Conservation (phyloP, 805 yeast species). For the Saccharomycopsis fibuligera region DNA sequence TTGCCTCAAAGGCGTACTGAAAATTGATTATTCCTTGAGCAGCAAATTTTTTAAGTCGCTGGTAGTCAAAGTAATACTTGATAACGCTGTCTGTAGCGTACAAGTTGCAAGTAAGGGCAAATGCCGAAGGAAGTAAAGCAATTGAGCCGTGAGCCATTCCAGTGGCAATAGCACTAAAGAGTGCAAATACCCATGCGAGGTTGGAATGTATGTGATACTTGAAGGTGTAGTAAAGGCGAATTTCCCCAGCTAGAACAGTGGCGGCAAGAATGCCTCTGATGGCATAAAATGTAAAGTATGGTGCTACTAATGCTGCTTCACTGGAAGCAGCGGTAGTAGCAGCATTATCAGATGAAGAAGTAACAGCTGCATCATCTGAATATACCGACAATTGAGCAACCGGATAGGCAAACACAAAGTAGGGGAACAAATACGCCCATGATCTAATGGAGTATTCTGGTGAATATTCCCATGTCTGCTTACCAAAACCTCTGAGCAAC, state of each 20-base stretch:
- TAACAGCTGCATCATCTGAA: too few relatives aligned
- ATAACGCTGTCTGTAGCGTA: slow-evolving; percentile 38
- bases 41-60: slow-evolving; percentile 1
- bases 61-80: slow-evolving; percentile 26
- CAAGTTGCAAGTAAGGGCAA: slow-evolving; percentile 53
- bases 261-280: slow-evolving; percentile 41
- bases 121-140: slow-evolving; percentile 76
- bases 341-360: too few relatives aligned
- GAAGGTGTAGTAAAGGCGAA: slow-evolving; percentile 40
- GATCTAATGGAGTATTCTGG: slow-evolving; percentile 85
- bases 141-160: slow-evolving; percentile 89
- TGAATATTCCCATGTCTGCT: slow-evolving; percentile 95
- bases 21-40: too few relatives aligned
- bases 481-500: slow-evolving; percentile 73
- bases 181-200: slow-evolving; percentile 53
- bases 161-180: slow-evolving; percentile 58
- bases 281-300: slow-evolving; percentile 41
- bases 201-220: slow-evolving; percentile 27
- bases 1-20: slow-evolving; percentile 20
- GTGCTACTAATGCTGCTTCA: slow-evolving; percentile 12
- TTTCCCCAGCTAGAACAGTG: slow-evolving; percentile 45
- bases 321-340: background rate
- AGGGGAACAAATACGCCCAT: slow-evolving; percentile 64
- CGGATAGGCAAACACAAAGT: slow-evolving; percentile 25
- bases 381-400: slow-evolving; percentile 17